Base-by-base conservation (phyloP, 257 asterid species). In the Orobanche coerulescens region DNA sequence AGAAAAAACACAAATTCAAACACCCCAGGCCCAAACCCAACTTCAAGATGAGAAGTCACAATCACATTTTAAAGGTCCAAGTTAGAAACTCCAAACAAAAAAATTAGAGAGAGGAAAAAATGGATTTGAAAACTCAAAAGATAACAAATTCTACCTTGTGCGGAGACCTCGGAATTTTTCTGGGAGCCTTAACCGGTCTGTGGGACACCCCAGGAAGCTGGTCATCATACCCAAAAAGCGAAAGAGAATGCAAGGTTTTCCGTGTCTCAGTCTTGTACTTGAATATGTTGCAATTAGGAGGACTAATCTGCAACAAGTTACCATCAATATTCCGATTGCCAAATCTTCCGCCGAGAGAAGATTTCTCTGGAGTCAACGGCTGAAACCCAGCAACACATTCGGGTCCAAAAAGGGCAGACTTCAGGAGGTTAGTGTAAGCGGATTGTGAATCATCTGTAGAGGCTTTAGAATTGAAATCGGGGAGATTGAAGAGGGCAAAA, bases 121-220 rank as follows among this genome's bases (percentile, higher is more conserved):
- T n/a, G n/a, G n/a, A n/a, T 23, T 5, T 26, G 28, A 58, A 31
- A 40, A 47, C 63, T 22, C 43, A 1, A 31, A 37, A 63, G 34
- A 1, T 7, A 39, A 28, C 25, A 74, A 10, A 15, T 8, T 23
- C 36, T 28, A 84, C 97, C 97, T 91, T 91, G 69, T 79, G 82
- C 30, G 97, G 94, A 42, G 94, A 80, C 59, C 94, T 81, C 5
- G 92, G 90, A 42, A 91, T 86, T 72, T 87, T 91, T 43, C 96
- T 70, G 5, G 91, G 90, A 64, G 95, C 63, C 64, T 83, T 91
- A 14, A 85, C 92, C 23, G 95, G 95, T 62, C 78, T 82, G 58
- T 79, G 87, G 40, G 87, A 64, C 59, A 75, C 83, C 22, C 97
- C 97, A 9, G 94, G 87, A 24, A 85, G 82, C 73, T 78, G 86